Percentiles rank a stretch among this genome's conserved stretches.
These are phyloP conservation scores for Cornus kousa DNA, from an alignment of 148 eudicot genomes.

Conservation along the genomic window DNA sequence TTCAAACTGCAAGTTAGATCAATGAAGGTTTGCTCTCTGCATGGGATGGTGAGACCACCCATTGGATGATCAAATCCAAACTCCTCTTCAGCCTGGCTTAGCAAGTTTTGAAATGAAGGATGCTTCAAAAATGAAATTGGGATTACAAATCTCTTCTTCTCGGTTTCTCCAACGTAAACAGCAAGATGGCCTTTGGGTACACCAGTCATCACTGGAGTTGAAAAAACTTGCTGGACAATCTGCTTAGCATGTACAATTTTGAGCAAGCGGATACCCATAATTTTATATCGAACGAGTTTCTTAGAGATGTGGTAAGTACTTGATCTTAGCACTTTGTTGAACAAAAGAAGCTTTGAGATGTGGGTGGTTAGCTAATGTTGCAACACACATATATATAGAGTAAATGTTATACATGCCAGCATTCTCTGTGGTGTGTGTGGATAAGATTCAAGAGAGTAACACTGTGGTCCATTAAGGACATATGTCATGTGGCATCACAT, in stretches of 20 bases:
- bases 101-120: background rate
- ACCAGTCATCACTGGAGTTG: background rate
- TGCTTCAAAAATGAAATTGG: background rate
- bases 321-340: background rate
- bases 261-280: constrained; percentile 29
- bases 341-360: background rate
- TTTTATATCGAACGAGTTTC: no score
- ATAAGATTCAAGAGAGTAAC: no score
- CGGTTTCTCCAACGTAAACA: background rate
- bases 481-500: background rate
- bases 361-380: background rate
- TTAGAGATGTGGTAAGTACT: background rate
- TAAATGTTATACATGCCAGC: background rate
- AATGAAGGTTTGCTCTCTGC: background rate
- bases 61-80: background rate
- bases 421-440: background rate
- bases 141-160: background rate
- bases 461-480: background rate
- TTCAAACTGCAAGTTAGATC: constrained; percentile 5
- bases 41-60: background rate
- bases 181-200: background rate
- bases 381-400: background rate
- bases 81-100: background rate
- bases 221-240: background rate
- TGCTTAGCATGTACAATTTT: background rate